Base-by-base conservation (phyloP, 192 early-diverging fungal genomes). In the Rhizophagus prolifer region DNA sequence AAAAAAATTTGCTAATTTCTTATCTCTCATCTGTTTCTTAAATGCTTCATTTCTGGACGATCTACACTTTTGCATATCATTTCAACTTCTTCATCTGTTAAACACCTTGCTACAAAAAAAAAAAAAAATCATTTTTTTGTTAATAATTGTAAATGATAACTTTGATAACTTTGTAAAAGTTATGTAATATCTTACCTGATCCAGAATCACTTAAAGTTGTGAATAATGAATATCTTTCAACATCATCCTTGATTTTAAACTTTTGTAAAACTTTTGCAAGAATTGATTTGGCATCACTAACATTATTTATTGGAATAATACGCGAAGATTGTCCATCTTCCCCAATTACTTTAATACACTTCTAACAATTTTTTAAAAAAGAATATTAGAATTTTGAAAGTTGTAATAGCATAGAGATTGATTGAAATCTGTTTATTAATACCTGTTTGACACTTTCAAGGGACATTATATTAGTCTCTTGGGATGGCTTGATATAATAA, bases 171-270 rank as follows among this genome's bases (percentile, higher is more conserved):
- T 54, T 21, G 19, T 54, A 30, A 47, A 3, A 9, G 1, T 31
- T 21, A 9, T 9, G 21, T 2, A 12, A 71, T 1, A n/a, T n/a
- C 1, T 81, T 84, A 80, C 92, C 90, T 70, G 89, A 89, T 13
- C 91, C 92, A 44, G 88, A 88, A n/a, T 90, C 89, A 74, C 90
- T 88, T 0, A 90, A 88, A 30, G 89, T 88, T 60, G 89, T 88
- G 78, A 93, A 94, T 36, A 94, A 86, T 69, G 88, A 90, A 74
- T 92, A 94, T 74, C 88, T 89, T 74, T 90, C 90, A 67, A 82
- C 83, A n/a, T 85, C 84, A n/a, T 90, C 89, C 34, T 86, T 87
- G 58, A 97, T 89, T 47, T 93, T 91, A 82, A 97, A 97, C 68
- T 95, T 95, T 75, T 88, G 86, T 58, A 94, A 81, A 5, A 97